A percentile compares a stretch with the other conserved stretches of the same genome.
Conservation (phyloP, 768 basidiomycete genomes). For the Tylopilus subfusipes region DNA sequence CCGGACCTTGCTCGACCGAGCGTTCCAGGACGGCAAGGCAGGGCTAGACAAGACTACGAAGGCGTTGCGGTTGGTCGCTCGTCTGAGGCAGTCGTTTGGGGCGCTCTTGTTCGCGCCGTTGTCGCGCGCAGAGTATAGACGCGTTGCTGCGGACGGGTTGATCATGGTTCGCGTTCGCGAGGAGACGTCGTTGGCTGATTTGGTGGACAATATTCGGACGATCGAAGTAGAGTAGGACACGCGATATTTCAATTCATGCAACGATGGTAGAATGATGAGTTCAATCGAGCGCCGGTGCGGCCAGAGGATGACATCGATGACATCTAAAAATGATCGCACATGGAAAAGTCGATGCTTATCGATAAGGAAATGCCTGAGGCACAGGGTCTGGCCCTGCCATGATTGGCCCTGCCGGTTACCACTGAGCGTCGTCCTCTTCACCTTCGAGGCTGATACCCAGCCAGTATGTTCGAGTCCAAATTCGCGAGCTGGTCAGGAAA, state of each 20-base stretch:
- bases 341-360: too few relatives aligned
- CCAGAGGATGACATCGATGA: too few relatives aligned
- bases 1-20: background rate
- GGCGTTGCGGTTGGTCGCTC: background rate
- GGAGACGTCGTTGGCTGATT: background rate
- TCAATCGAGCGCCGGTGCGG: too few relatives aligned
- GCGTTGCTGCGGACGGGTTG: background rate
- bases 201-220: background rate
- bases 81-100: background rate
- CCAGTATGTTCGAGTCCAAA: background rate
- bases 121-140: background rate
- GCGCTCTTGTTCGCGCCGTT: background rate
- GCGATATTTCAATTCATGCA: too few relatives aligned
- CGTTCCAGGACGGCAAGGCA: background rate
- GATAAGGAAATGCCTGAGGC: too few relatives aligned
- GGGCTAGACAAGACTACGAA: background rate
- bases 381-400: too few relatives aligned
- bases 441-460: background rate
- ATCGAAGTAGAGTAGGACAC: background rate
- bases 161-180: background rate
- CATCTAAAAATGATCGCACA: too few relatives aligned
- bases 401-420: too few relatives aligned
- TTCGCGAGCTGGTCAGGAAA: background rate
- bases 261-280: too few relatives aligned
- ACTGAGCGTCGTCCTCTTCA: too few relatives aligned